A percentile compares a stretch with the other conserved stretches of the same genome.
phyloP scores from a whole-genome alignment of 306 rosid species.

The Cicer bijugum region DNA sequence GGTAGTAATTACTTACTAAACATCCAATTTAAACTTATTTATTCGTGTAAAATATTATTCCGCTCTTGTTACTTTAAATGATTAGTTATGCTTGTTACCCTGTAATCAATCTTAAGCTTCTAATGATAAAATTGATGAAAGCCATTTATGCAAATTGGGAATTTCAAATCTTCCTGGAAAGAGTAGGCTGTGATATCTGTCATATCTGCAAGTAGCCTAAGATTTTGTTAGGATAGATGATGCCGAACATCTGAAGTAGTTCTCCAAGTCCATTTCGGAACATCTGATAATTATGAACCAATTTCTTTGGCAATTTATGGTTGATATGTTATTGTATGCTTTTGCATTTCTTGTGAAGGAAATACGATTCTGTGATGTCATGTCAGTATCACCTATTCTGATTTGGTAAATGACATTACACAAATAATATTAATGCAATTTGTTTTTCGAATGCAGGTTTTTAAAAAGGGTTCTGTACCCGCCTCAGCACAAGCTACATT shows the following conservation, averaged over 20 bases:
- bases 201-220: not conserved
- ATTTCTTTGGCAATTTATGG: slow-evolving; percentile 9
- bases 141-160: not conserved
- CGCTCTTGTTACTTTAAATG: slow-evolving; percentile 7
- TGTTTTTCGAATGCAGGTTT: slow-evolving; percentile 55
- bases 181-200: not conserved
- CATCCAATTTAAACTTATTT: slow-evolving; percentile 18
- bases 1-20: slow-evolving; percentile 52
- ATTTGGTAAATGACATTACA: slow-evolving; percentile 15
- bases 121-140: slow-evolving; percentile 11
- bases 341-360: slow-evolving; percentile 23
- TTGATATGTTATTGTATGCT: slow-evolving; percentile 3
- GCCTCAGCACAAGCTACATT: slow-evolving; percentile 83
- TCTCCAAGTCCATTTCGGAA: slow-evolving; percentile 2
- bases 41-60: slow-evolving; percentile 16
- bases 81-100: slow-evolving; percentile 24
- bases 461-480: slow-evolving; percentile 76
- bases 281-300: not conserved
- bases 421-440: slow-evolving; percentile 23
- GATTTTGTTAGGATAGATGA: slow-evolving; percentile 28
- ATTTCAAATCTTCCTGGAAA: slow-evolving; percentile 7
- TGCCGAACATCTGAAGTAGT: slow-evolving; percentile 24
- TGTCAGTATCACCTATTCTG: not conserved
- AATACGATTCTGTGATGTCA: not conserved
- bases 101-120: slow-evolving; percentile 8